Percentiles rank a stretch among this genome's conserved stretches.
These are phyloP conservation scores for Neolentinus lepideus DNA, from an alignment of 1,284 basidiomycete genomes.

Conservation along the genomic window DNA sequence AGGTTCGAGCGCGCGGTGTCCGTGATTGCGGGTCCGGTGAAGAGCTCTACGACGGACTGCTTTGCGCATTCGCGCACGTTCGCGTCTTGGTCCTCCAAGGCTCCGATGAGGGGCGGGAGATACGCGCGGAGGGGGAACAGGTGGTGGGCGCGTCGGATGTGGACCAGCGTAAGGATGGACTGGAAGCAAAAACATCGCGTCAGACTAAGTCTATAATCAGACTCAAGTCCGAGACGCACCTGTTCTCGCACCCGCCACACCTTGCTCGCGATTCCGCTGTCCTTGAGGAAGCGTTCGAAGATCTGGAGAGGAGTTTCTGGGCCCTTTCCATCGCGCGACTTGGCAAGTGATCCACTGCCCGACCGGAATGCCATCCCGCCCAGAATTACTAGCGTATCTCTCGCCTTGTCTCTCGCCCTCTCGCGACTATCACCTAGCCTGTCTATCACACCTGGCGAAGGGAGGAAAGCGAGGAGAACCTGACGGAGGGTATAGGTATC, in stretches of 20 bases:
- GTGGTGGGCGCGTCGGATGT: slow-evolving; percentile 58
- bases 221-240: slow-evolving; percentile 34
- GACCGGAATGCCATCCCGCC: slow-evolving; percentile 65
- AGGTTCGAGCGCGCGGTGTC: slow-evolving; percentile 87
- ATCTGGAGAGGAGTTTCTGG: slow-evolving; percentile 68
- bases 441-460: slow-evolving; percentile 72
- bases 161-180: slow-evolving; percentile 61
- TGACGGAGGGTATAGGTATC: slow-evolving; percentile 58
- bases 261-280: slow-evolving; percentile 70
- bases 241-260: slow-evolving; percentile 81
- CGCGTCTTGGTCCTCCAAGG: slow-evolving; percentile 87
- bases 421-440: slow-evolving; percentile 77
- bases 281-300: slow-evolving; percentile 73
- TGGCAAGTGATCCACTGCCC: slow-evolving; percentile 32
- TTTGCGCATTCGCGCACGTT: slow-evolving; percentile 84
- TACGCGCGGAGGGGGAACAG: slow-evolving; percentile 83
- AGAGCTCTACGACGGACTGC: slow-evolving; percentile 76
- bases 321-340: slow-evolving; percentile 60
- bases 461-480: slow-evolving; percentile 59
- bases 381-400: slow-evolving; percentile 65
- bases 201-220: too few species aligned
- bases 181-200: slow-evolving; percentile 17
- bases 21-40: slow-evolving; percentile 74
- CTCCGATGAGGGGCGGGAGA: slow-evolving; percentile 73
- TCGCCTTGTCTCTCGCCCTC: slow-evolving; percentile 65